These are phyloP conservation scores for Heritiera littoralis DNA, from an alignment of 345 rosid species.

Conservation along the genomic window DNA sequence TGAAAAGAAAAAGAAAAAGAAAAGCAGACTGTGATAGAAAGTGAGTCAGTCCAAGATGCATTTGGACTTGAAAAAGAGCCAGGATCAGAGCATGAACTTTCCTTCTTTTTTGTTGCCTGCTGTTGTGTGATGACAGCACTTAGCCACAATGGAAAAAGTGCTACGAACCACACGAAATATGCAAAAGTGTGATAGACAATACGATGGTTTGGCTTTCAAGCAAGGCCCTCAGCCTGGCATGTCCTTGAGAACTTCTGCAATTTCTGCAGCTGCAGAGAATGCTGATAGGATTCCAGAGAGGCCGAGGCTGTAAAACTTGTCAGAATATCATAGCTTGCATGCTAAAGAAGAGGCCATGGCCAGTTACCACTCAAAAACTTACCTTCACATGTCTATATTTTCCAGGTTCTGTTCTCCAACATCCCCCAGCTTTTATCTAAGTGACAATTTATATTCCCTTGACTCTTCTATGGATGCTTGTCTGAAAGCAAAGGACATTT, in stretches of 20 bases:
- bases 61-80: constrained; percentile 9
- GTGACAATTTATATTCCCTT: neutral
- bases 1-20: neutral
- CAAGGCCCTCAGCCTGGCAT: constrained; percentile 2
- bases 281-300: constrained; percentile 5
- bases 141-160: neutral
- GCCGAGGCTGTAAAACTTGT: constrained; percentile 23
- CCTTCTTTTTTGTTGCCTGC: neutral
- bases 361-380: neutral
- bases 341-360: neutral
- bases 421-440: constrained; percentile 13
- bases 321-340: constrained; percentile 13
- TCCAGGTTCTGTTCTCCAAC: constrained; percentile 7
- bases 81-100: neutral
- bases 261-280: constrained; percentile 1
- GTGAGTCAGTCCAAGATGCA: constrained; percentile 5
- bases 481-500: constrained; percentile 2
- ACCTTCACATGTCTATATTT: neutral
- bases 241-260: neutral
- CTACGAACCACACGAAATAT: neutral
- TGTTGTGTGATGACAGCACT: constrained; percentile 1
- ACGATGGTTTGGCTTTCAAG: constrained; percentile 10
- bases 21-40: neutral
- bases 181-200: constrained; percentile 6
- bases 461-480: constrained; percentile 1